A percentile compares a stretch with the other conserved stretches of the same genome.
phyloP scores from a whole-genome alignment of 441 rosid genomes.

The Corymbia calophylla region DNA sequence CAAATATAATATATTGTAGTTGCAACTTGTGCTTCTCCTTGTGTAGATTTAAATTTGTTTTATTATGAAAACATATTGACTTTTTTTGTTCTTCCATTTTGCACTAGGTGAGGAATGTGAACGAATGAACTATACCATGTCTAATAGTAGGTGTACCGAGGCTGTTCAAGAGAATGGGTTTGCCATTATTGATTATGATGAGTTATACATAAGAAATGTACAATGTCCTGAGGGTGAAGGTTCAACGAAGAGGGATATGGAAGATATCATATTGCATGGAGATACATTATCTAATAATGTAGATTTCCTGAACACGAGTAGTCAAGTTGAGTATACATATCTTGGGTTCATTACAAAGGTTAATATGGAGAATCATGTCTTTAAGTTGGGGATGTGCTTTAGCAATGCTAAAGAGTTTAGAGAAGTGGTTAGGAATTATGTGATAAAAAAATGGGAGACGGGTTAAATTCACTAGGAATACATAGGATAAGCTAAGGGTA shows the following conservation, averaged over 20 bases:
- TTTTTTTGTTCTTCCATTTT: background rate
- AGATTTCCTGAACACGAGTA: background rate
- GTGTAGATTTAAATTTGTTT: background rate
- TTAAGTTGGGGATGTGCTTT: background rate
- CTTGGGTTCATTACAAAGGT: background rate
- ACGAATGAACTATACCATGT: background rate
- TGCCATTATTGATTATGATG: background rate
- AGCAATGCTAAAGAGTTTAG: background rate
- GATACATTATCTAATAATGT: background rate
- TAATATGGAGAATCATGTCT: background rate
- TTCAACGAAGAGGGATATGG: background rate
- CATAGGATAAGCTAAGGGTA: background rate
- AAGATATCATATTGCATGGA: background rate
- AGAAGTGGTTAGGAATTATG: background rate
- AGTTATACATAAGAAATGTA: background rate
- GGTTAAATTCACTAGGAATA: background rate
- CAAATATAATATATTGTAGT: background rate
- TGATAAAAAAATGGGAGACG: background rate
- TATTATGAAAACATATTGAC: too few species aligned
- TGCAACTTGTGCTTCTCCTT: background rate
- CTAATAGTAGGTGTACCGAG: background rate
- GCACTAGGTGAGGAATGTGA: background rate
- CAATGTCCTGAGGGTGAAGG: background rate
- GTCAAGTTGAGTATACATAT: background rate
- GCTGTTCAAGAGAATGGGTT: background rate